Conservation (phyloP, 768 basidiomycete species). For the Austroboletus festivus region DNA sequence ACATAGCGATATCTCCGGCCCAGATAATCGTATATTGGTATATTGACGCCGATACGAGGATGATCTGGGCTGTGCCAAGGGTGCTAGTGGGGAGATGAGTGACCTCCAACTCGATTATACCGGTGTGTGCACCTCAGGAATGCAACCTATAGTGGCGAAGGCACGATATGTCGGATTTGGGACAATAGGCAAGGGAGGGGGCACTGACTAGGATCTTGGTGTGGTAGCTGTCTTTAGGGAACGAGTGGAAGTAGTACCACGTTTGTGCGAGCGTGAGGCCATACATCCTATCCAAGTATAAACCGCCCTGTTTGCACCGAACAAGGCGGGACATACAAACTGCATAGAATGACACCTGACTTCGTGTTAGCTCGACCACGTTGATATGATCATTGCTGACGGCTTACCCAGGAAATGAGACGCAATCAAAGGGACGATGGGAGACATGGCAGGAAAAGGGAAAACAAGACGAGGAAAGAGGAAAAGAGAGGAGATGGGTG, state of each 20-base stretch:
- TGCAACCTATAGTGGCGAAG: constrained; percentile 24
- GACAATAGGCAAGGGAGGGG: background rate
- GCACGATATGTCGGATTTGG: background rate
- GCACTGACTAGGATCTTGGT: constrained; percentile 33
- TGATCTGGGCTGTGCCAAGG: constrained; percentile 29
- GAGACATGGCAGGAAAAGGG: constrained; percentile 15
- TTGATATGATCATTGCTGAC: background rate
- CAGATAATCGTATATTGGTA: constrained; percentile 33
- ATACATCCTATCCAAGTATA: constrained; percentile 28
- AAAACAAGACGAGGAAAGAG: background rate
- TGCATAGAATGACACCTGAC: constrained; percentile 32
- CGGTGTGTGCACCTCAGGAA: constrained; percentile 23
- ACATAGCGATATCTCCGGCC: constrained; percentile 24
- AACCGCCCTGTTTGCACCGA: background rate
- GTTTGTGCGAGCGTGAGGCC: constrained; percentile 36
- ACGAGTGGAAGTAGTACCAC: constrained; percentile 33
- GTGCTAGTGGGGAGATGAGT: constrained; percentile 12
- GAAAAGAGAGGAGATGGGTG: background rate
- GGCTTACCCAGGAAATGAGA: constrained; percentile 29
- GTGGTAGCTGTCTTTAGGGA: constrained; percentile 25
- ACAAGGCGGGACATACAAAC: constrained; percentile 21
- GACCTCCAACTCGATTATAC: background rate
- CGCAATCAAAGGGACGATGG: constrained; percentile 20
- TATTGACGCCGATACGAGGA: constrained; percentile 30
- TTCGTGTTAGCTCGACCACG: constrained; percentile 2